Conservation (phyloP, 495 filamentous ascomycete genomes). For the Hypoxylon crocopeplum region DNA sequence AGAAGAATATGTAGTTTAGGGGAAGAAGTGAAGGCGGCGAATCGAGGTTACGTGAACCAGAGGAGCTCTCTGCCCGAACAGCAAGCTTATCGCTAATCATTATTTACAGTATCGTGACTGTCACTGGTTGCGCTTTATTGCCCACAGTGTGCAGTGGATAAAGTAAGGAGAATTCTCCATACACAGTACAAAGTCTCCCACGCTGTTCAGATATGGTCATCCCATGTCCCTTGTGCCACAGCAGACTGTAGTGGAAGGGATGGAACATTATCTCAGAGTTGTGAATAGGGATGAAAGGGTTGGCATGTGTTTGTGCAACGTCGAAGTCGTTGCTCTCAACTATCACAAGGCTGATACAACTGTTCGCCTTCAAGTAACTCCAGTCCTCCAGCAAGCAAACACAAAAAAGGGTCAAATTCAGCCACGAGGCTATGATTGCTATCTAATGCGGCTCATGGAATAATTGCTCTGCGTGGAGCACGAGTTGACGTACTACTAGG, state of each 20-base stretch:
- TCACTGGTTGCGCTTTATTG: too few species aligned
- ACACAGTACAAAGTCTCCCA: not conserved
- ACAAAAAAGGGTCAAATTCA: not conserved
- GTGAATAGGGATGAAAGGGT: not conserved
- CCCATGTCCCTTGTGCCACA: not conserved
- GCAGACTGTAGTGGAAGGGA: not conserved
- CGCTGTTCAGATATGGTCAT: too few species aligned
- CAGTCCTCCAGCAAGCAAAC: not conserved
- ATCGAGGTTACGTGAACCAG: not conserved
- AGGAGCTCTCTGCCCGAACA: too few species aligned
- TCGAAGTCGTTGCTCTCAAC: not conserved
- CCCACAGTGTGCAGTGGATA: too few species aligned
- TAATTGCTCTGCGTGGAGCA: too few species aligned
- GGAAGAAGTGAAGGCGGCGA: not conserved
- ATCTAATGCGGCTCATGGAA: not conserved
- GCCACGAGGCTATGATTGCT: not conserved
- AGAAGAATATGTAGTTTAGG: not conserved
- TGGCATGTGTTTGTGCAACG: not conserved
- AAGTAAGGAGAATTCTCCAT: too few species aligned
- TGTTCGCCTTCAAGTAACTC: not conserved
- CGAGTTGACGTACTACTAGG: too few species aligned
- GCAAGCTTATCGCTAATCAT: too few species aligned
- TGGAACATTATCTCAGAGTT: not conserved
- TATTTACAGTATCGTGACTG: too few species aligned
- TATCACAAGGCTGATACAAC: not conserved